Percentiles rank a stretch among this genome's conserved stretches.
Evolutionary conservation across 371 early-diverging fungal species (phyloP).

Genomic region (Circinella minor): DNA sequence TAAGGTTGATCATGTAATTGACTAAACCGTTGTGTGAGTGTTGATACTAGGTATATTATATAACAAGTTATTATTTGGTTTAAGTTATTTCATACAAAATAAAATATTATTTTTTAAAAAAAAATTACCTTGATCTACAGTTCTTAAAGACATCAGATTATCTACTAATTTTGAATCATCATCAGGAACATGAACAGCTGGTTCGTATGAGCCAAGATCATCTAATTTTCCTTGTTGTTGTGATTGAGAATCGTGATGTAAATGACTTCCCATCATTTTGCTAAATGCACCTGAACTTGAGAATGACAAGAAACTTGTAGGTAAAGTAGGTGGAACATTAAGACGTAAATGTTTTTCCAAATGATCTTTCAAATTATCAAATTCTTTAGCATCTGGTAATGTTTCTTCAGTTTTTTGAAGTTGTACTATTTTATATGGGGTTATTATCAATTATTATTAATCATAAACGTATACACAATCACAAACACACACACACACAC

Average conservation of each 20-base stretch:
- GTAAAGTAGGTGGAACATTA: conserved; percentile 44
- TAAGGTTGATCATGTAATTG: conserved; percentile 76
- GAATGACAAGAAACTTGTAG: conserved; percentile 46
- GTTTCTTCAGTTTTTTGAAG: conserved; percentile 78
- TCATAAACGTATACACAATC: too few relatives aligned
- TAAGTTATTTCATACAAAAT: too few relatives aligned
- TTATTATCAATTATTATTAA: too few relatives aligned
- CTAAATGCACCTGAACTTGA: conserved; percentile 44
- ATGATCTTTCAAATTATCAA: conserved; percentile 82
- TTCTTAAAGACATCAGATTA: conserved; percentile 49
- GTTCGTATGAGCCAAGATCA: conserved; percentile 54
- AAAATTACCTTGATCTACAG: conserved; percentile 42
- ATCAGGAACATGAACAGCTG: conserved; percentile 54
- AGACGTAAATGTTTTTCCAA: conserved; percentile 70
- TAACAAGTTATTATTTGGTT: not conserved
- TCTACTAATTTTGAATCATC: conserved; percentile 52
- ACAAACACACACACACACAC: too few relatives aligned
- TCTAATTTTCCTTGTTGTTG: conserved; percentile 46
- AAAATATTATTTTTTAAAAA: not conserved
- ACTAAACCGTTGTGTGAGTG: conserved; percentile 67
- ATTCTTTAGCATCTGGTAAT: conserved; percentile 78
- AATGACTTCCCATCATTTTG: conserved; percentile 45
- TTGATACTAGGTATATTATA: conserved; percentile 53
- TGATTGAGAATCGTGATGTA: conserved; percentile 28
- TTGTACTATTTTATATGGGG: conserved; percentile 54